Conservation (phyloP, 306 rosid genomes). For the Acacia acuminata region DNA sequence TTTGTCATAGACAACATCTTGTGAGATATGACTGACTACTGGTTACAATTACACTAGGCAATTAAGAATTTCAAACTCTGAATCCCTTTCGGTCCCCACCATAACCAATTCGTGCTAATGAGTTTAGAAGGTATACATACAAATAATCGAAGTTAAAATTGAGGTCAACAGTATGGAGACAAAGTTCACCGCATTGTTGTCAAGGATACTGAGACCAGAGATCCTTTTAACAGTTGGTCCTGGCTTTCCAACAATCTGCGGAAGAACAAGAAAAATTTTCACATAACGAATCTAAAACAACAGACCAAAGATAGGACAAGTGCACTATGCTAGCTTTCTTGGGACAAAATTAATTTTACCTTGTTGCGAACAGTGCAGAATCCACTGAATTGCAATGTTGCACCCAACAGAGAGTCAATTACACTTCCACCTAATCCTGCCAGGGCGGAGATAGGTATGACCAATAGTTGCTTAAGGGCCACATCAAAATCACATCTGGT, state of each 20-base stretch:
- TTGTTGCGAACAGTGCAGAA: slow-evolving; percentile 80
- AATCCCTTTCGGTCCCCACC: not conserved
- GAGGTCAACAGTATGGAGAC: slow-evolving; percentile 76
- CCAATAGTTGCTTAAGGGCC: slow-evolving; percentile 72
- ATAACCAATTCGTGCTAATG: not conserved
- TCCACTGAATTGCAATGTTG: slow-evolving; percentile 91
- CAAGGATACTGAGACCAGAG: slow-evolving; percentile 75
- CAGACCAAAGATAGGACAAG: not conserved
- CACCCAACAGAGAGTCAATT: slow-evolving; percentile 94
- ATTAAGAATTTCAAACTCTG: slow-evolving; percentile 23
- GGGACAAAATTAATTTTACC: slow-evolving; percentile 44
- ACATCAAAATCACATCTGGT: slow-evolving; percentile 48
- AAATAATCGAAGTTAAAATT: slow-evolving; percentile 59
- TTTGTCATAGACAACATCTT: not conserved
- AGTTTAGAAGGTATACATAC: slow-evolving; percentile 57
- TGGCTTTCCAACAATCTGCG: slow-evolving; percentile 89
- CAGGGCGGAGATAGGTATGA: slow-evolving; percentile 66
- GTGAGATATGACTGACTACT: not conserved
- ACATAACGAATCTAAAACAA: slow-evolving; percentile 22
- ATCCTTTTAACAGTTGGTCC: slow-evolving; percentile 79
- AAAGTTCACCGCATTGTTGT: slow-evolving; percentile 82
- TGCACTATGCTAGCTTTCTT: not conserved
- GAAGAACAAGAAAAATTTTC: slow-evolving; percentile 16
- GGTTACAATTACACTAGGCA: slow-evolving; percentile 22
- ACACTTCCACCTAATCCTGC: slow-evolving; percentile 80